Evolutionary conservation across 148 eudicot species (phyloP), one percentile per base, ranked within the genome.

Genomic region (Rhododendron ferrugineum): DNA sequence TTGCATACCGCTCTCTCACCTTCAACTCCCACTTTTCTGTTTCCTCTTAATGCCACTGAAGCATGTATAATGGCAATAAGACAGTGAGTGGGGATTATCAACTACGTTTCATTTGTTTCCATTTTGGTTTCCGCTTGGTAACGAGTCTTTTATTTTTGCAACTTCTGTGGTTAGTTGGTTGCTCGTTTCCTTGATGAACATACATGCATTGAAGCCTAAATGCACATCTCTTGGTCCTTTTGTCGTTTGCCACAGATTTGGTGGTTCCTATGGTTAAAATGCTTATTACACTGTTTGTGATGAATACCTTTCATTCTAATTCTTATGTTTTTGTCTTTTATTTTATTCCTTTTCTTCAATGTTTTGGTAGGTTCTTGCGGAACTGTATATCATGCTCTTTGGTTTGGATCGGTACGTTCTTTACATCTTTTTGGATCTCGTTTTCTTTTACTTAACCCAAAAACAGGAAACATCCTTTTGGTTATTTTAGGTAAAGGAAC

Each of bases 351-450:
- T 78, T 18, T 47, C 76, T 85, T 79, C 15, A 13, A 81, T 83
- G 82, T 86, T 79, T 15, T 32, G 88, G 90, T 92, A 97, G 99
- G 99, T 89, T 97, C 98, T 79, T 97, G 99, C 90, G 99, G 99
- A 87, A 93, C 96, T 82, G 99, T 97, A 30, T 95, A 95, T 85
- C 99, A 95, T 90, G 99, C 94, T 84, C 89, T 94, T 79, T 97
- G 98, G 99, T 92, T 90, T 90, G 98, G 99, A 88, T 97, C 99
- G 92, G 99, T 97, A 95, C 83, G 98, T 90, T 92, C 82, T 88
- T 79, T 56, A n/a, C 84, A 85, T 20, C 79, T 49, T 70, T 40
- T 15, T 52, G 23, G 26, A 77, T 64, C 84, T 82, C 64, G 32
- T 80, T 80, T 85, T 60, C 73, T 26, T 60, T 60, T 58, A 20